Evolutionary conservation across 2,329 filamentous ascomycete genomes (phyloP).

Genomic region (Raffaelea albimanens): DNA sequence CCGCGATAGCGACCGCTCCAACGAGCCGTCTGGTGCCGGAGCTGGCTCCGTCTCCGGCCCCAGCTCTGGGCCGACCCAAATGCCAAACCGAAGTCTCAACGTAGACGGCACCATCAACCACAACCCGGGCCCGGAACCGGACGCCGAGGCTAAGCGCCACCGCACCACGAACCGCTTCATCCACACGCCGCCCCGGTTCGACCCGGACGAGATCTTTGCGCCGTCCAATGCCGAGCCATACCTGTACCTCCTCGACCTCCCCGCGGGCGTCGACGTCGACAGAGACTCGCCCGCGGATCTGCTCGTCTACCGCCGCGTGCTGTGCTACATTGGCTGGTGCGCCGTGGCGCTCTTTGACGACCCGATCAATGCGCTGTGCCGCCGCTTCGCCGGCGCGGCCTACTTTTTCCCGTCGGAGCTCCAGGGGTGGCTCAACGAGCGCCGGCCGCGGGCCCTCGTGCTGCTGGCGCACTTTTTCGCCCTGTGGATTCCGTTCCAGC

Average conservation of each 20-base stretch:
- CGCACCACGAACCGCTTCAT: conserved; percentile 18
- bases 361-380: conserved; percentile 19
- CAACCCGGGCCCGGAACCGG: too few relatives aligned
- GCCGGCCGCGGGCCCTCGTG: conserved; percentile 25
- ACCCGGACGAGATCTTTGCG: conserved; percentile 21
- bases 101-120: too few relatives aligned
- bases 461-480: conserved; percentile 29
- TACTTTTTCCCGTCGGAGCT: conserved; percentile 25
- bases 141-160: conserved; percentile 10
- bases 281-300: background rate
- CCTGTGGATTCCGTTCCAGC: conserved; percentile 24
- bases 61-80: too few relatives aligned
- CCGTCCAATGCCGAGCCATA: conserved; percentile 19
- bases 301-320: conserved; percentile 19
- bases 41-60: too few relatives aligned
- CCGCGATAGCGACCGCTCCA: too few relatives aligned
- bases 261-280: conserved; percentile 9
- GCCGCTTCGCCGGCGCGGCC: conserved; percentile 26
- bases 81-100: too few relatives aligned
- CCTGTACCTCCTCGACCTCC: conserved; percentile 23
- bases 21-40: too few relatives aligned
- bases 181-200: conserved; percentile 19
- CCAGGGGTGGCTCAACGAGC: conserved; percentile 22
- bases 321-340: conserved; percentile 24
- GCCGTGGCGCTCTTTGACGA: conserved; percentile 21